Evolutionary conservation across 192 early-diverging fungal genomes (phyloP).

Genomic region (Pecoramyces ruminantium): DNA sequence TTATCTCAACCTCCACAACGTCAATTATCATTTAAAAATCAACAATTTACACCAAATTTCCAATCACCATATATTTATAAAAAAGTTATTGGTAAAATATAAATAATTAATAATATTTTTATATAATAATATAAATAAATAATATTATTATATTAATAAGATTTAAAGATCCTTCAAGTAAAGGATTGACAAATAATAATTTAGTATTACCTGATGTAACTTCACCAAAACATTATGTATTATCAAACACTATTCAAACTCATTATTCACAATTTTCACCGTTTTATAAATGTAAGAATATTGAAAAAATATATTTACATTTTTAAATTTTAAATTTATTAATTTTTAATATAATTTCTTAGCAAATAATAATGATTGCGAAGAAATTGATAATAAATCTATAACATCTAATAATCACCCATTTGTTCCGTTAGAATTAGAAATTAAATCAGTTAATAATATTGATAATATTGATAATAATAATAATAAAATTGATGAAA

Average conservation of each 20-base stretch:
- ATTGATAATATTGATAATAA: too few relatives aligned
- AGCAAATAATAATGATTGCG: not conserved
- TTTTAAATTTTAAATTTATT: too few relatives aligned
- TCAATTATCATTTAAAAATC: not conserved
- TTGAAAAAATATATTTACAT: too few relatives aligned
- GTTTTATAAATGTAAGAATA: not conserved
- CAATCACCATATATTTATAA: not conserved
- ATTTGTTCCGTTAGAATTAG: not conserved
- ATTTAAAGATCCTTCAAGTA: not conserved
- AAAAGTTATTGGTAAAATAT: not conserved
- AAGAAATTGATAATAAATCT: not conserved
- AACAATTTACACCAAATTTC: not conserved
- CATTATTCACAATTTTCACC: not conserved
- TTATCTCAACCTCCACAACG: not conserved
- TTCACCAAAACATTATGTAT: not conserved
- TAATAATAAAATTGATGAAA: not conserved
- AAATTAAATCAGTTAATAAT: too few relatives aligned
- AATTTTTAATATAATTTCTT: too few relatives aligned
- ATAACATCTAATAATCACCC: not conserved
- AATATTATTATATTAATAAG: too few relatives aligned
- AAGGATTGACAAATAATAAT: not conserved
- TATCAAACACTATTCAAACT: not conserved
- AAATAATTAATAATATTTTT: too few relatives aligned
- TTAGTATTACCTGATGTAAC: not conserved
- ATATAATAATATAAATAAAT: too few relatives aligned